Conservation (phyloP, 768 basidiomycete genomes). For the Stropharia rugosoannulata region DNA sequence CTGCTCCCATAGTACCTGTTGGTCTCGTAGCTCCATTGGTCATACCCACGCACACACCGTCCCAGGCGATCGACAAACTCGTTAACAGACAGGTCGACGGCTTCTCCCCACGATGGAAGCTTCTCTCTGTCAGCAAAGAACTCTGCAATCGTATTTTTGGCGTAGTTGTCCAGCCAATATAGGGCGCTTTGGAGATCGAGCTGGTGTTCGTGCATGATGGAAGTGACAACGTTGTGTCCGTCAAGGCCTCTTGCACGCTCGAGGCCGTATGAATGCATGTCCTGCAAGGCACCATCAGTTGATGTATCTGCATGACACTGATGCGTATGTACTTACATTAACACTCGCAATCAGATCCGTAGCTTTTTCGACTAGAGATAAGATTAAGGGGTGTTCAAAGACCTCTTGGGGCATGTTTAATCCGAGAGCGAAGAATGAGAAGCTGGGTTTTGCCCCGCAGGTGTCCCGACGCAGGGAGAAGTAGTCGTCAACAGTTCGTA, state of each 20-base stretch:
- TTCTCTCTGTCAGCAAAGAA: constrained; percentile 34
- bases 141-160: constrained; percentile 34
- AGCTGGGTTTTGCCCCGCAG: constrained; percentile 39
- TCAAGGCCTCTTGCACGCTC: constrained; percentile 31
- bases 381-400: constrained; percentile 36
- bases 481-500: constrained; percentile 42
- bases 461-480: constrained; percentile 40
- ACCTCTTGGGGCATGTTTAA: constrained; percentile 41
- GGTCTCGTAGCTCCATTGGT: constrained; percentile 52
- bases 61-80: constrained; percentile 46
- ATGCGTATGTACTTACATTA: constrained; percentile 25
- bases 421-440: constrained; percentile 35
- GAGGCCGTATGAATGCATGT: constrained; percentile 28
- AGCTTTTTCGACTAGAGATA: constrained; percentile 23
- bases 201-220: constrained; percentile 46
- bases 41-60: constrained; percentile 49
- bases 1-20: constrained; percentile 39
- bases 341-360: constrained; percentile 36
- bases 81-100: constrained; percentile 31
- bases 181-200: constrained; percentile 39
- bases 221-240: constrained; percentile 45
- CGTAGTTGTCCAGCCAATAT: constrained; percentile 34
- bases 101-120: constrained; percentile 37
- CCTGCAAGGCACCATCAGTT: constrained; percentile 9
- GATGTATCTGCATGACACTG: neutral